Evolutionary conservation across 257 asterid genomes (phyloP), one percentile per base, ranked within the genome.

Genomic region (Jaltomata sinuosa): DNA sequence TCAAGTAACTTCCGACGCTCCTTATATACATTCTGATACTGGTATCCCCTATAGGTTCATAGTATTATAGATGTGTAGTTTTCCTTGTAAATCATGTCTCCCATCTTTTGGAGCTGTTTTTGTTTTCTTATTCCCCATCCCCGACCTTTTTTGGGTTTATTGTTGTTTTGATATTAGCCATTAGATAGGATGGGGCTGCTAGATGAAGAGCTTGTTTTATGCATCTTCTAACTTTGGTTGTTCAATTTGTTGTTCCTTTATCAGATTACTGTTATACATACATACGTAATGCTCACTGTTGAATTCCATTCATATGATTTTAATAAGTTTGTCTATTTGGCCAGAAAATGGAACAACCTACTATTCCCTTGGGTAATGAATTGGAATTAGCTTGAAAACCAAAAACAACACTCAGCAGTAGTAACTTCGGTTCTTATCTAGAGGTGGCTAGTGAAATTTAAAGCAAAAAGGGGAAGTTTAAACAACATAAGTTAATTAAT

Each of bases 71-170:
- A 67, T 81, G 79, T 72, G 72, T 47, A 82, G 49, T 50, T 16
- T 52, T 69, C 64, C 55, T 31, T 85, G 83, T 81, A 84, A 42
- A 84, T 65, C 80, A 25, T 14, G 85, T 83, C 54, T 87, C 64
- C 64, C 62, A 7, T 54, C 72, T 32, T 59, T 61, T 25, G 84
- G 84, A 76, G 62, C 42, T 42, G 27, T 76, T 76, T 76, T 76
- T 76, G 81, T 76, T 76, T 49, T 49, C 42, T 8, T 76, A 4
- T 25, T 36, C 15, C 54, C 22, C 55, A 11, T n/a, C 8, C 82
- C n/a, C 69, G 11, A 12, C 47, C 40, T 57, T 59, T 55, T 68
- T 34, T 8, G 62, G 83, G 85, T 76, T 49, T 77, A 77, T 49
- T 77, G 81, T 49, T 47, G 8, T 49, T 45, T 47, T 76, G 62